Evolutionary conservation across 2,329 filamentous ascomycete genomes (phyloP).

Genomic region (Emergomyces orientalis): DNA sequence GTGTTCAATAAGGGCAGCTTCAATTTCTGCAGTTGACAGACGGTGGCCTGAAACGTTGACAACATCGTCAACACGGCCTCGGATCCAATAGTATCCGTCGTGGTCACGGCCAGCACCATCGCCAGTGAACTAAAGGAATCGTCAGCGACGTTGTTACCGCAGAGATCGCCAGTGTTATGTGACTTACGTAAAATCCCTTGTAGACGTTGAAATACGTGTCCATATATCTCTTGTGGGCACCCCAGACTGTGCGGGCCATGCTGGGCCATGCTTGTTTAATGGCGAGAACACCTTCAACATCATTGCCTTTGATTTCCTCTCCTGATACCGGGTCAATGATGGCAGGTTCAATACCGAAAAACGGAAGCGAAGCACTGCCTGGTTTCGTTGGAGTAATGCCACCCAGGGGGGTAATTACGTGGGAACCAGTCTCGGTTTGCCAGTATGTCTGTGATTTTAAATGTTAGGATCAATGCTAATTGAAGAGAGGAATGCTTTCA

Average conservation of each 20-base stretch:
- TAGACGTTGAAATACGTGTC: conserved; percentile 97
- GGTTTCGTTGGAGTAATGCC: conserved; percentile 95
- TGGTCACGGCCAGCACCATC: conserved; percentile 94
- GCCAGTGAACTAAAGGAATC: conserved; percentile 37
- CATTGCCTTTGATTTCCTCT: conserved; percentile 86
- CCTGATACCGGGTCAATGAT: conserved; percentile 96
- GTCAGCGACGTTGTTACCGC: conserved; percentile 9
- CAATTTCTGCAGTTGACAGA: conserved; percentile 93
- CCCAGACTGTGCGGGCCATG: conserved; percentile 97
- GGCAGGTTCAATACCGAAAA: conserved; percentile 95
- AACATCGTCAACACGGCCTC: conserved; percentile 94
- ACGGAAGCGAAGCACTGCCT: conserved; percentile 87
- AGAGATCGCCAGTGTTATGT: background rate
- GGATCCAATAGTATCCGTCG: conserved; percentile 99
- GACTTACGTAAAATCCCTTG: conserved; percentile 88
- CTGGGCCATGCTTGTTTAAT: conserved; percentile 98
- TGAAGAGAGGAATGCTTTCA: background rate
- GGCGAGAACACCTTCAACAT: conserved; percentile 91
- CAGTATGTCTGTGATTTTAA: conserved; percentile 70
- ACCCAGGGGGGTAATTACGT: conserved; percentile 88
- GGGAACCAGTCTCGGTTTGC: conserved; percentile 97
- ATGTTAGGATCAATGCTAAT: conserved; percentile 10
- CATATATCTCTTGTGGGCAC: conserved; percentile 96
- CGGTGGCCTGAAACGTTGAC: conserved; percentile 97
- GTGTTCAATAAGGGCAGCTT: conserved; percentile 92